Conservation (phyloP, 352 stramenopile genomes). For the Globisporangium paroecandrum region DNA sequence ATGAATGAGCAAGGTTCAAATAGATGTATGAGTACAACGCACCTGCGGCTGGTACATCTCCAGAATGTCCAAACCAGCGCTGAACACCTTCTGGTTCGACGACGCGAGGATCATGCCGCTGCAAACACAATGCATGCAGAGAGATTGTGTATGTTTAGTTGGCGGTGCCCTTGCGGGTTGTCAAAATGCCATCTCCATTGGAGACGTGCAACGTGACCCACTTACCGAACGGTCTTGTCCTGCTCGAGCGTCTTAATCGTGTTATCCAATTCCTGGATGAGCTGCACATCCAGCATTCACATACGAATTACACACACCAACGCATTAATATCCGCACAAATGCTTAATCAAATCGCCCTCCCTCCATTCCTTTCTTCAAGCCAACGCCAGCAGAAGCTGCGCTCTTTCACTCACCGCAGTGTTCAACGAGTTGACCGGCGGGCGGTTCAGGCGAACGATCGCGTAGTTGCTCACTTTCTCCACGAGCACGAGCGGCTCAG, state of each 20-base stretch:
- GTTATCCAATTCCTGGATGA: slow-evolving; percentile 65
- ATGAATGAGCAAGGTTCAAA: not conserved
- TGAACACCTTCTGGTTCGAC: slow-evolving; percentile 85
- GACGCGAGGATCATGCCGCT: slow-evolving; percentile 79
- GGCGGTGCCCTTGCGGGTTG: not conserved
- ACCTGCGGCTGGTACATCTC: slow-evolving; percentile 91
- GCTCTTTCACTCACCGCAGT: slow-evolving; percentile 34
- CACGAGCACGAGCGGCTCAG: slow-evolving; percentile 60
- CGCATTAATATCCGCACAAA: not conserved
- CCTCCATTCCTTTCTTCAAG: not conserved
- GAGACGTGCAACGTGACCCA: not conserved
- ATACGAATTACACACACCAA: not conserved
- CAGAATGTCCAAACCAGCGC: slow-evolving; percentile 89
- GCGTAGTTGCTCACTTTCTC: slow-evolving; percentile 73
- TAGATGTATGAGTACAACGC: not conserved
- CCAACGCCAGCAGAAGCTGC: not conserved
- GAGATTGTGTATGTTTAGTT: not conserved
- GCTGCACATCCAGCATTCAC: slow-evolving; percentile 23
- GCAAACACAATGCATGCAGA: slow-evolving; percentile 5
- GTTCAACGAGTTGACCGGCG: slow-evolving; percentile 82
- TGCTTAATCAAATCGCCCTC: not conserved
- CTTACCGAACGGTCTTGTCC: slow-evolving; percentile 72
- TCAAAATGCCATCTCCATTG: not conserved
- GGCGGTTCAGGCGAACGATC: slow-evolving; percentile 75
- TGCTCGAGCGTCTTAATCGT: slow-evolving; percentile 69